Base-by-base conservation (phyloP, 2,329 filamentous ascomycete genomes). In the Malbranchea zuffiana region DNA sequence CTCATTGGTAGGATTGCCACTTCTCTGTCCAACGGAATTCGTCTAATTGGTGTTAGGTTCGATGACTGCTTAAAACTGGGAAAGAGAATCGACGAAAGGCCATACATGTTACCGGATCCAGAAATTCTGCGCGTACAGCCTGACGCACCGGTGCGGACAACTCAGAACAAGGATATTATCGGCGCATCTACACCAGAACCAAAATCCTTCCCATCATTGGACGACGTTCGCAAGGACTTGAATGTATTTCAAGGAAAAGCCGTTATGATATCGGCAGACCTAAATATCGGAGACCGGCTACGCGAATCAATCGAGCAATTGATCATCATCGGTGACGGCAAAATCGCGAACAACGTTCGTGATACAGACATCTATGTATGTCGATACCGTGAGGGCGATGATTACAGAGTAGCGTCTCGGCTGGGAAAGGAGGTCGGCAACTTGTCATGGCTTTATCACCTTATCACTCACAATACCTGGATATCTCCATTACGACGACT, bases 11-110 rank as follows among this genome's bases (percentile, higher is more conserved):
- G 43, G 39, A 24, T 21, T 29, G 31, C 11, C n/a, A 6, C 7
- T 12, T 26, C 3, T 11, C 11, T 18, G 6, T 35, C 11, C 37
- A 4, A 2, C n/a, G 12, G 20, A 20, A 5, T 1, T 13, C 25
- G 20, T 25, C 18, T 32, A 24, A 28, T 28, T 43, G 33, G 50
- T 61, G 44, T 32, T 44, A 87, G 82, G 86, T 95, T 98, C 54
- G 88, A 96, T 50, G 88, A 95, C 56, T 98, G 90, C 60, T 74
- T 98, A 48, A 90, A 83, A 59, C 74, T 98, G 18, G 87, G 88
- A 33, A 87, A 85, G 59, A 78, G 83, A 41, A 95, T 98, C 48
- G 81, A 84, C 48, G 90, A 98, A 56, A 65, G 68, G 5, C 90
- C 90, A 1, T 98, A 98, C 54, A 64, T 75, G 13, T 69, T 96